Conservation (phyloP, 1,139 yeast species). For the Geotrichum aggregatum region DNA sequence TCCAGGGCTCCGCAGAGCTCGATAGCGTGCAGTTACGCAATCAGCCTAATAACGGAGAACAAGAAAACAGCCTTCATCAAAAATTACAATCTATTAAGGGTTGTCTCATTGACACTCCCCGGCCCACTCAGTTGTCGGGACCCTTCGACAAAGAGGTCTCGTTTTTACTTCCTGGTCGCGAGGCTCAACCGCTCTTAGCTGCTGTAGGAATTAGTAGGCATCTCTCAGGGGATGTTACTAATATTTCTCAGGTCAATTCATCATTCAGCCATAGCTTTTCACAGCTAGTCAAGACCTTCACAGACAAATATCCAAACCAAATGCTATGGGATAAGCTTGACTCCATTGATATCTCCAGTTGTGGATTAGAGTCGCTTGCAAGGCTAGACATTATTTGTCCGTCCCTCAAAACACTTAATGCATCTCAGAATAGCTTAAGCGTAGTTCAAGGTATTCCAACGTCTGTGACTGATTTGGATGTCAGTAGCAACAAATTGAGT, state of each 20-base stretch:
- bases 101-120: constrained; percentile 15
- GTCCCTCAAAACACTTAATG: constrained; percentile 33
- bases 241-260: constrained; percentile 32
- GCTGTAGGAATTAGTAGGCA: background rate
- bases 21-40: background rate
- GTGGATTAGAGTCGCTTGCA: constrained; percentile 34
- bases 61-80: constrained; percentile 6
- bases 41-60: background rate
- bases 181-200: constrained; percentile 2
- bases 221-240: constrained; percentile 27
- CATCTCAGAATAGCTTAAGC: constrained; percentile 36
- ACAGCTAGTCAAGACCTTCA: constrained; percentile 35
- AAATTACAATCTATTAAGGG: constrained; percentile 12
- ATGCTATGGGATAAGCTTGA: constrained; percentile 40
- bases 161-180: constrained; percentile 11
- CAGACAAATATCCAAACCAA: constrained; percentile 35
- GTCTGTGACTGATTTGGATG: constrained; percentile 31
- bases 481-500: constrained; percentile 35
- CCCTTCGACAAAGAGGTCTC: constrained; percentile 10
- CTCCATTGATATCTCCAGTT: constrained; percentile 33
- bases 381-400: constrained; percentile 41
- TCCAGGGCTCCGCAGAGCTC: background rate
- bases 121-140: constrained; percentile 5
- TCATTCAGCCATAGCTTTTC: constrained; percentile 27
- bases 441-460: constrained; percentile 39